phyloP scores from a whole-genome alignment of 352 stramenopile species.

The Globisporangium emineosum region DNA sequence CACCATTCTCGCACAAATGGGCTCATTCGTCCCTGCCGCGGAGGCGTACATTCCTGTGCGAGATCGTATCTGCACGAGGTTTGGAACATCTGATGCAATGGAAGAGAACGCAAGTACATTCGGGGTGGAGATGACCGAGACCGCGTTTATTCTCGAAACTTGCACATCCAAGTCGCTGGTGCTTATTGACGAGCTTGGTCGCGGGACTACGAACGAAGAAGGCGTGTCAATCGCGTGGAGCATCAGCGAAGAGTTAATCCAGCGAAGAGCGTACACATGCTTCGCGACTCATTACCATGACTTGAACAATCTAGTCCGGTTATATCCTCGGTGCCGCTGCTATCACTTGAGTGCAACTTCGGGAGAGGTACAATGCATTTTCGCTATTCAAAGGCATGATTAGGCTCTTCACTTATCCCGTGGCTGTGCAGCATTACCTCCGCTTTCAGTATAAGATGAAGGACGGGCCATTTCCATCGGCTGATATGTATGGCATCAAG shows the following conservation, averaged over 20 bases:
- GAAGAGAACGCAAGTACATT: constrained; percentile 93
- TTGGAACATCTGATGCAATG: constrained; percentile 92
- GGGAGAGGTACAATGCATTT: constrained; percentile 34
- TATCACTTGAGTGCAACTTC: constrained; percentile 62
- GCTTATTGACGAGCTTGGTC: constrained; percentile 90
- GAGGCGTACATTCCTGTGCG: constrained; percentile 80
- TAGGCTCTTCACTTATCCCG: not conserved
- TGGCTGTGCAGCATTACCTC: constrained; percentile 36
- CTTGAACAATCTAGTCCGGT: constrained; percentile 52
- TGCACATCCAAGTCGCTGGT: constrained; percentile 72
- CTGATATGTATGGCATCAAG: constrained; percentile 81
- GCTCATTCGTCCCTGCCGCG: constrained; percentile 85
- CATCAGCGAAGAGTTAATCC: constrained; percentile 80
- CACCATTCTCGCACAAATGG: constrained; percentile 90
- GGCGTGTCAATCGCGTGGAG: constrained; percentile 88
- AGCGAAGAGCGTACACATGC: constrained; percentile 66
- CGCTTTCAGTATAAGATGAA: constrained; percentile 66
- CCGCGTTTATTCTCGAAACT: constrained; percentile 80
- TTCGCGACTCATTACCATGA: constrained; percentile 91
- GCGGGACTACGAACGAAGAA: constrained; percentile 89
- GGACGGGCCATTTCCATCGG: constrained; percentile 54
- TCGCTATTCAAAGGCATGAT: not conserved
- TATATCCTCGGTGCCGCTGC: constrained; percentile 66
- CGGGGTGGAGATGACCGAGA: constrained; percentile 90
- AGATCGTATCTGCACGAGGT: constrained; percentile 88